phyloP scores from a whole-genome alignment of 768 basidiomycete species.

The Cubamyces lactineus region DNA sequence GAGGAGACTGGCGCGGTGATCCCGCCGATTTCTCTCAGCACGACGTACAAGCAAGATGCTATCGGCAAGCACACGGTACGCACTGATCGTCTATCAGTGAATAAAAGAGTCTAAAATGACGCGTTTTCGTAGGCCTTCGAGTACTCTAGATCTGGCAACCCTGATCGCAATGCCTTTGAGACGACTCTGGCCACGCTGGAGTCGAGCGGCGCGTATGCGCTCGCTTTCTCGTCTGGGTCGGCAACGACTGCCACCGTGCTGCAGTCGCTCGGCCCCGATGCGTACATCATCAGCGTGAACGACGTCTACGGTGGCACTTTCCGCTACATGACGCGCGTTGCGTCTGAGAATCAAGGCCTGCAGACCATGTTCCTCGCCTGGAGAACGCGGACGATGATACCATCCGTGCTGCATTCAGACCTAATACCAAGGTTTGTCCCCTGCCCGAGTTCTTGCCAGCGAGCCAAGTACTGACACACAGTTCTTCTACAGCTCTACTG shows the following conservation, averaged over 20 bases:
- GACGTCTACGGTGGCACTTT: constrained; percentile 96
- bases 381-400: constrained; percentile 68
- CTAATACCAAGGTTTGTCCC: constrained; percentile 76
- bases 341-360: constrained; percentile 62
- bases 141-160: constrained; percentile 89
- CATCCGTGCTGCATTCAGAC: constrained; percentile 62
- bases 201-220: constrained; percentile 64
- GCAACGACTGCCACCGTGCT: constrained; percentile 85
- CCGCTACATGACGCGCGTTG: constrained; percentile 77
- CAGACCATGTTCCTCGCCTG: constrained; percentile 77
- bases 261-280: constrained; percentile 69
- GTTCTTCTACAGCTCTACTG: constrained; percentile 69
- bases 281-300: constrained; percentile 86
- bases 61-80: constrained; percentile 78
- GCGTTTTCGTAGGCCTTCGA: constrained; percentile 74
- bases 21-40: constrained; percentile 81
- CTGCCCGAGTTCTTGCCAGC: no score
- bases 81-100: no score
- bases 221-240: constrained; percentile 86
- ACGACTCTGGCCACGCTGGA: constrained; percentile 78
- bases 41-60: constrained; percentile 86
- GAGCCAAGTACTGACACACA: background rate
- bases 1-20: constrained; percentile 82
- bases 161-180: constrained; percentile 84
- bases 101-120: no score